Evolutionary conservation across 164 flowering plant species (phyloP).

Genomic region (Tetracentron sinense): DNA sequence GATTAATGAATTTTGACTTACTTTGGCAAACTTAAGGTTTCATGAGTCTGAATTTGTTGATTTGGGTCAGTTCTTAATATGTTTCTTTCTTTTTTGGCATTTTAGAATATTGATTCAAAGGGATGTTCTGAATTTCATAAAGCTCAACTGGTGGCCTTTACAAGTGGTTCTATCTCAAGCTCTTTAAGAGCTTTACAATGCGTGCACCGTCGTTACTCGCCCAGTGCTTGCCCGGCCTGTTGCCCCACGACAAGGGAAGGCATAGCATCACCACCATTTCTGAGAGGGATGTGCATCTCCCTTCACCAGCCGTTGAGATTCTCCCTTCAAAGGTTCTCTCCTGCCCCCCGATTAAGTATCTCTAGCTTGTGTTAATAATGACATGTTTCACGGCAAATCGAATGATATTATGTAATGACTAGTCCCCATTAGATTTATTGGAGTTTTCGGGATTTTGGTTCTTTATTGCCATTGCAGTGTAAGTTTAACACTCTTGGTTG

Average conservation of each 20-base stretch:
- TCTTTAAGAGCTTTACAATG: conserved; percentile 28
- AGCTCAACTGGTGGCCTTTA: conserved; percentile 5
- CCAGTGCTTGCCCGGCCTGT: conserved; percentile 79
- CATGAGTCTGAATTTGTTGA: too few species aligned
- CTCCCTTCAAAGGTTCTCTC: conserved; percentile 72
- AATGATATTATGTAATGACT: too few species aligned
- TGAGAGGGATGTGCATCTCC: conserved; percentile 53
- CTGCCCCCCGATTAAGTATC: not conserved
- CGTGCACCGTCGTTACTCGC: conserved; percentile 74
- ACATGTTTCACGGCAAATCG: not conserved
- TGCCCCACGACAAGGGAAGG: conserved; percentile 54
- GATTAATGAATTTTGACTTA: too few species aligned
- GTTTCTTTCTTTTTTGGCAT: too few species aligned
- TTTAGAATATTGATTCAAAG: too few species aligned
- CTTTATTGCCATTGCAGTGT: too few species aligned
- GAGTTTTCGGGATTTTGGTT: too few species aligned
- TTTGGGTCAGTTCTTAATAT: too few species aligned
- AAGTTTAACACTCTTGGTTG: conserved; percentile 1
- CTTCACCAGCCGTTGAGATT: conserved; percentile 89
- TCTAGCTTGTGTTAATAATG: not conserved
- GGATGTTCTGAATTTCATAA: too few species aligned
- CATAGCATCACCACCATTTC: conserved; percentile 42
- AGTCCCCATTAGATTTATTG: too few species aligned
- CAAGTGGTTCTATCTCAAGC: conserved; percentile 1
- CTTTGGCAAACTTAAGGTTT: too few species aligned